Conservation (phyloP, 768 basidiomycete species). For the Boletus bicolor region DNA sequence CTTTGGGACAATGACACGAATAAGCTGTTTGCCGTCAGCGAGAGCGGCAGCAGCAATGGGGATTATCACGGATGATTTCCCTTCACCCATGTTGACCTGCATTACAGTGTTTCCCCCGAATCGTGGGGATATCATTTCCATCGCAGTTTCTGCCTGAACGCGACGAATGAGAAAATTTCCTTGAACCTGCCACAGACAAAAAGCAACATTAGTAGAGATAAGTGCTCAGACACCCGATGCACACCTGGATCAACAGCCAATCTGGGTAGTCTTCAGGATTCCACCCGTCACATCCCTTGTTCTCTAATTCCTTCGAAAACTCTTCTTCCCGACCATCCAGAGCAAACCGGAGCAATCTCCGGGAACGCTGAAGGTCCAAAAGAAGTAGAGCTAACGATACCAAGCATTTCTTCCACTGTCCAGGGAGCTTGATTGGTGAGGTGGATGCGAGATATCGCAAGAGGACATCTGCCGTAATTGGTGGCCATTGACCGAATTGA, state of each 20-base stretch:
- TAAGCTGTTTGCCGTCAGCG: slow-evolving; percentile 40
- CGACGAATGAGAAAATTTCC: slow-evolving; percentile 2
- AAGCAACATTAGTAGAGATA: neutral
- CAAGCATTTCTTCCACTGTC: slow-evolving; percentile 30
- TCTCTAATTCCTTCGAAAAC: slow-evolving; percentile 24
- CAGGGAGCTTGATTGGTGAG: slow-evolving; percentile 4
- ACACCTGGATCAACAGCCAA: slow-evolving; percentile 44
- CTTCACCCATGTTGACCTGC: slow-evolving; percentile 57
- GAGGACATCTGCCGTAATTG: slow-evolving; percentile 1
- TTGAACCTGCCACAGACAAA: slow-evolving; percentile 34
- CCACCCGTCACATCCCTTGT: slow-evolving; percentile 16
- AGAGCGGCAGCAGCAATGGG: slow-evolving; percentile 40
- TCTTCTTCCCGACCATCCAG: slow-evolving; percentile 24
- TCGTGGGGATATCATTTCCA: slow-evolving; percentile 42
- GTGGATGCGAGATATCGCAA: neutral
- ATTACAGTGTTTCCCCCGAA: slow-evolving; percentile 34
- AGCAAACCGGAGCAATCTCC: slow-evolving; percentile 15
- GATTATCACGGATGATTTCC: slow-evolving; percentile 45
- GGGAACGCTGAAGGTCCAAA: slow-evolving; percentile 9
- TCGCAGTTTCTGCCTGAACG: slow-evolving; percentile 39
- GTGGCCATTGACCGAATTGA: slow-evolving; percentile 32
- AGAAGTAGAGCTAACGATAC: slow-evolving; percentile 26
- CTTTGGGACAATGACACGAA: slow-evolving; percentile 46
- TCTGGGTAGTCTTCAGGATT: slow-evolving; percentile 26
- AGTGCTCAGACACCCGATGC: neutral